Conservation (phyloP, 2,329 filamentous ascomycete genomes). For the Bipolaris oryzae region DNA sequence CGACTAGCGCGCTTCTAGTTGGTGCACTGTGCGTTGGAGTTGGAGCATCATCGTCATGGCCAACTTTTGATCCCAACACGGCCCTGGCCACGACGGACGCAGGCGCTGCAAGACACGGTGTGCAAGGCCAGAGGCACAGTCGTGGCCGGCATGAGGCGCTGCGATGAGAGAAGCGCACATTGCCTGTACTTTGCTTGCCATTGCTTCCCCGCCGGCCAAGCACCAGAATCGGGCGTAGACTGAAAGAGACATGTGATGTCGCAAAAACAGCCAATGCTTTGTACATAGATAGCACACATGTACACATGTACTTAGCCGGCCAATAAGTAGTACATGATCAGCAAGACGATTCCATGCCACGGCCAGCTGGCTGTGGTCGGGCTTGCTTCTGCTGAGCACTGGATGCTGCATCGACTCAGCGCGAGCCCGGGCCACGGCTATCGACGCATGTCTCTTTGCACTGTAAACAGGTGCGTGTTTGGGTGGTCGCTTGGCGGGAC, state of each 20-base stretch:
- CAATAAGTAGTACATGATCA: background rate
- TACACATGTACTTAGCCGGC: background rate
- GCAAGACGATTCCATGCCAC: no score
- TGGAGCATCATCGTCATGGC: constrained; percentile 21
- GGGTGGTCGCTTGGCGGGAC: constrained; percentile 31
- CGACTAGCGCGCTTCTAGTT: constrained; percentile 16
- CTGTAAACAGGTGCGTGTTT: constrained; percentile 35
- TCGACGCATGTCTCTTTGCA: no score
- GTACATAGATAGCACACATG: background rate
- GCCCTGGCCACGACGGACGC: background rate
- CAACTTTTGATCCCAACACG: background rate
- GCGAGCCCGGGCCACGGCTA: background rate
- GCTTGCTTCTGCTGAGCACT: constrained; percentile 3
- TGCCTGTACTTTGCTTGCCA: background rate
- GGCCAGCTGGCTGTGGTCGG: background rate
- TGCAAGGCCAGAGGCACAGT: background rate
- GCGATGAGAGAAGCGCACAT: background rate
- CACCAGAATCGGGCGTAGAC: background rate
- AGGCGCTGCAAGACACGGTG: background rate
- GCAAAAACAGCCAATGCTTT: background rate
- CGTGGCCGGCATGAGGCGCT: background rate
- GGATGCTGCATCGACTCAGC: background rate
- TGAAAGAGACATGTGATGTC: background rate
- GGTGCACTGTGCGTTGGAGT: constrained; percentile 28
- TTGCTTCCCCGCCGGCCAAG: background rate